phyloP scores from a whole-genome alignment of 805 yeast species.

The Candida arabinofermentans region DNA sequence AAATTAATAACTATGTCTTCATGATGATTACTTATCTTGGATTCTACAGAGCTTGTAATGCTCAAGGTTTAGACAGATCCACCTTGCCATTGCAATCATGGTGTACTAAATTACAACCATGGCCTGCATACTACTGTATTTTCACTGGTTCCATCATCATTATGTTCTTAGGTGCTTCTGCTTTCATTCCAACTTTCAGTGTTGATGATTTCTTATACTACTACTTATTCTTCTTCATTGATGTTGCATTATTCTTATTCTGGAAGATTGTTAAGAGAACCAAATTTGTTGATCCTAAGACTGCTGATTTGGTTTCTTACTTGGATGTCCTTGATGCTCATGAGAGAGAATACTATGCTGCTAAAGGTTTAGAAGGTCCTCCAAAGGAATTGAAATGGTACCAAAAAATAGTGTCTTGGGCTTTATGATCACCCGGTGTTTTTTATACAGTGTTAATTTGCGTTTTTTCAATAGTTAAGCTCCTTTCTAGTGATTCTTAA shows the following conservation, averaged over 20 bases:
- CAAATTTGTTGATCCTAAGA: constrained; percentile 36
- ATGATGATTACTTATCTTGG: constrained; percentile 51
- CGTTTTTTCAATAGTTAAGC: too few species aligned
- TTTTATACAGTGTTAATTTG: too few species aligned
- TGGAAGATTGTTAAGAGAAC: constrained; percentile 39
- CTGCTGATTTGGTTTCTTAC: constrained; percentile 44
- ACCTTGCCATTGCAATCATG: constrained; percentile 46
- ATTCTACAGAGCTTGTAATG: constrained; percentile 59
- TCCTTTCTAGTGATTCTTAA: too few species aligned
- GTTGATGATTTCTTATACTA: constrained; percentile 40
- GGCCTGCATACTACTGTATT: constrained; percentile 25
- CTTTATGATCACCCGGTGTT: not conserved
- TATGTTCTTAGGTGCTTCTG: constrained; percentile 36
- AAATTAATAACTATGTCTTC: constrained; percentile 24
- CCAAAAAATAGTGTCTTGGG: not conserved
- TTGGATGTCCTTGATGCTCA: constrained; percentile 47
- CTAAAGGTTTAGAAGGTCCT: not conserved
- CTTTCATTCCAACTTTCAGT: constrained; percentile 37
- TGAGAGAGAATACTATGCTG: constrained; percentile 32
- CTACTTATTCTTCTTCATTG: constrained; percentile 41
- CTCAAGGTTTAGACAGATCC: constrained; percentile 47
- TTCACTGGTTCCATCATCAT: constrained; percentile 33
- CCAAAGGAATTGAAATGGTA: not conserved
- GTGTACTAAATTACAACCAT: constrained; percentile 39
- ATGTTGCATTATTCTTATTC: constrained; percentile 30